These are phyloP conservation scores for Alternaria gansuensis DNA, from an alignment of 2,329 filamentous ascomycete species.

Conservation along the genomic window DNA sequence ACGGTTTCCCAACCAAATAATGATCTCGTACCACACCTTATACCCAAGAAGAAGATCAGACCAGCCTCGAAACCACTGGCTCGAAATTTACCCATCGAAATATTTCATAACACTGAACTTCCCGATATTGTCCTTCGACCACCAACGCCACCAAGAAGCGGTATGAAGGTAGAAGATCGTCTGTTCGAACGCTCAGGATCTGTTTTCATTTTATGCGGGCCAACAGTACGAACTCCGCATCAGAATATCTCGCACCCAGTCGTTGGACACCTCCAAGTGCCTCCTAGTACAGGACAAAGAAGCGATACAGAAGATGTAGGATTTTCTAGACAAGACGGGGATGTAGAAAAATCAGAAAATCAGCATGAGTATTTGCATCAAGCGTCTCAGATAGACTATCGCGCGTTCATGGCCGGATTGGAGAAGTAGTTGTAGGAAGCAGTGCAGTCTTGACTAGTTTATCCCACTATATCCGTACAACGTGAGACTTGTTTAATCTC, in stretches of 20 bases:
- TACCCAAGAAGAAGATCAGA: background rate
- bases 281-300: background rate
- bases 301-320: background rate
- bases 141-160: background rate
- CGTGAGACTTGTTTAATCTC: too few relatives aligned
- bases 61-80: background rate
- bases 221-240: background rate
- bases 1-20: too few relatives aligned
- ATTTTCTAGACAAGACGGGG: background rate
- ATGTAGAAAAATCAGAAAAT: background rate
- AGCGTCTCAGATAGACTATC: background rate
- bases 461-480: too few relatives aligned
- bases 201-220: background rate
- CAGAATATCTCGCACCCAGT: background rate
- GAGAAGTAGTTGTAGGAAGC: background rate
- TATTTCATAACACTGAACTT: background rate
- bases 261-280: background rate
- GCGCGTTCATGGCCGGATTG: background rate
- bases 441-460: too few relatives aligned
- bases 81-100: background rate
- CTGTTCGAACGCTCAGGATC: slow-evolving; percentile 2
- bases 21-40: slow-evolving; percentile 3
- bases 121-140: slow-evolving; percentile 5
- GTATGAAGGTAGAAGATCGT: slow-evolving; percentile 4
- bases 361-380: background rate